A percentile compares a stretch with the other conserved stretches of the same genome.
phyloP scores from a whole-genome alignment of 1,284 basidiomycete species.

The Ceratobasidium sp. region DNA sequence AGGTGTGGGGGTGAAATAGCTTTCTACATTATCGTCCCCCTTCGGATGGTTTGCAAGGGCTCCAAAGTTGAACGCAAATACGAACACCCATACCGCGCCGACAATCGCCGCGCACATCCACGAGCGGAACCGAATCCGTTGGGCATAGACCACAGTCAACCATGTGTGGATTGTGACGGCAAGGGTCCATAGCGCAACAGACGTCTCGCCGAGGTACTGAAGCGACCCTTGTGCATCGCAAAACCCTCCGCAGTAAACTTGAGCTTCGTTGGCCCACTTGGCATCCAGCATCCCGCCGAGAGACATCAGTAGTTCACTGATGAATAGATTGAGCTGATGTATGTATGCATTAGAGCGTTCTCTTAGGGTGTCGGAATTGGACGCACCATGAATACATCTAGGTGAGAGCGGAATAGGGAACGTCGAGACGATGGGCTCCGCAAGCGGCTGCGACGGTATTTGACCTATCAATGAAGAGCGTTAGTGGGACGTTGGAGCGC shows the following conservation, averaged over 20 bases:
- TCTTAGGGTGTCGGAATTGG: not conserved
- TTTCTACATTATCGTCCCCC: not conserved
- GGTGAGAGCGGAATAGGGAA: slow-evolving; percentile 21
- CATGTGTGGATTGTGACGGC: slow-evolving; percentile 38
- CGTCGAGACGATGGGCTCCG: not conserved
- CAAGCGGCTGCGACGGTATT: not conserved
- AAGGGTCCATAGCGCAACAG: slow-evolving; percentile 39
- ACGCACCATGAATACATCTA: slow-evolving; percentile 38
- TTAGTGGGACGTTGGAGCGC: not conserved
- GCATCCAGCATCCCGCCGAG: slow-evolving; percentile 38
- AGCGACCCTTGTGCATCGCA: slow-evolving; percentile 38
- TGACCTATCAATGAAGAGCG: not conserved
- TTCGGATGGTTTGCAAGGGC: slow-evolving; percentile 21
- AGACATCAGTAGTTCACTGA: slow-evolving; percentile 38
- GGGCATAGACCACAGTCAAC: slow-evolving; percentile 24
- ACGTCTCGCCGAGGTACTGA: slow-evolving; percentile 38
- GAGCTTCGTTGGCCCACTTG: slow-evolving; percentile 38
- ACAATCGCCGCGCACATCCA: slow-evolving; percentile 25
- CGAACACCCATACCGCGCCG: slow-evolving; percentile 36
- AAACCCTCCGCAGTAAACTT: slow-evolving; percentile 37
- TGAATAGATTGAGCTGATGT: slow-evolving; percentile 32
- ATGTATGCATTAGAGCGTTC: not conserved
- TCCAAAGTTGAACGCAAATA: slow-evolving; percentile 35
- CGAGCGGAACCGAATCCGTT: slow-evolving; percentile 4
- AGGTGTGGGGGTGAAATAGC: slow-evolving; percentile 36